Evolutionary conservation across 208 protist genomes (phyloP).

Genomic region (Trichomonas gallinae): DNA sequence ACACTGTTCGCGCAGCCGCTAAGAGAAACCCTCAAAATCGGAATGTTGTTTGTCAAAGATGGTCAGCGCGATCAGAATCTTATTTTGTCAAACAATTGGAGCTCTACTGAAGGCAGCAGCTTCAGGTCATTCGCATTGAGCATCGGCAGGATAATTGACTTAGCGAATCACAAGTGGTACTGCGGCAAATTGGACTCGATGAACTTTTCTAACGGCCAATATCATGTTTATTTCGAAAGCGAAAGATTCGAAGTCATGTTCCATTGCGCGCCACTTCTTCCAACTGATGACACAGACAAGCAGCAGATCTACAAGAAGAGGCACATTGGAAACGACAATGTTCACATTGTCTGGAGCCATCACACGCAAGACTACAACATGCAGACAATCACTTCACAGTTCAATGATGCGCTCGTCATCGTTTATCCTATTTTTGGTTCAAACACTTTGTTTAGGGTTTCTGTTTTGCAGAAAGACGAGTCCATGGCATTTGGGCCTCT

Average conservation of each 20-base stretch:
- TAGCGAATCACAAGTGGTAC: not conserved
- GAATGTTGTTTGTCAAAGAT: not conserved
- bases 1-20: not conserved
- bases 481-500: not conserved
- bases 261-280: not conserved
- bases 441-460: not conserved
- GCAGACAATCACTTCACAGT: slow-evolving; percentile 54
- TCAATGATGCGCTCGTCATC: slow-evolving; percentile 61
- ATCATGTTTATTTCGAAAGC: not conserved
- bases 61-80: not conserved
- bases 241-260: not conserved
- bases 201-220: not conserved
- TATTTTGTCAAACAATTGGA: not conserved
- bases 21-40: not conserved
- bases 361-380: slow-evolving; percentile 50
- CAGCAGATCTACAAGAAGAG: slow-evolving; percentile 37
- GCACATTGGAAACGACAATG: slow-evolving; percentile 62
- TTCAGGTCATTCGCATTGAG: not conserved
- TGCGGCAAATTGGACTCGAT: not conserved
- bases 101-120: not conserved
- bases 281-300: not conserved
- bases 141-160: not conserved
- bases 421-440: slow-evolving; percentile 48
- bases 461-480: not conserved
- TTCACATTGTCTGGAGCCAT: slow-evolving; percentile 63